Base-by-base conservation (phyloP, 1,139 yeast species). In the Lodderomyces margitis region DNA sequence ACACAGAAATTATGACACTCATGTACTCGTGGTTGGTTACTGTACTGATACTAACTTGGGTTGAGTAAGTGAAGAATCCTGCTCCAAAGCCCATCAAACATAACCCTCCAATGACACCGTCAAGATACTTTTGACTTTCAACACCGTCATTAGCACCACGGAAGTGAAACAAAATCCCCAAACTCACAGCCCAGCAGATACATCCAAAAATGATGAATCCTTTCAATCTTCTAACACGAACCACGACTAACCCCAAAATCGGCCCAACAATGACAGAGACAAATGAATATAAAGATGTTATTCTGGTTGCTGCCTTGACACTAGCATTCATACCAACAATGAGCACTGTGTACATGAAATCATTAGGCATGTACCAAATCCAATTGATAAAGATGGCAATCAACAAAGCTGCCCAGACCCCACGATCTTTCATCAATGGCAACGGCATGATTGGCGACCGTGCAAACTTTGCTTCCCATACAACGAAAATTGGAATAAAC, bases 1-100 rank as follows among this genome's bases (percentile, higher is more conserved):
- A 74, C 41, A 81, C 58, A 1, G 86, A 76, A 34, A 81, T 70
- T 27, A 80, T 76, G 36, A 76, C 67, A n/a, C 85, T 83, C 80
- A 81, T 76, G 58, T 78, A 67, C 55, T 80, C 83, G 57, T 80
- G 86, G 44, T 75, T 73, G 21, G 83, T 78, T 43, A 75, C 74
- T 1, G 87, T 62, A 53, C 81, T 82, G 47, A 83, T 74, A 12
- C 87, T 77, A 4, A 80, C 83, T 53, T 78, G 85, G 14, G 81
- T 73, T 23, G 87, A 77, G 56, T 81, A 82, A 16, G 87, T 78
- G 65, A 81, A 81, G 59, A 83, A 71, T 8, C 87, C 85, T 38
- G 87, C 84, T 52, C 88, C 87, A 41, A 84, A 67, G 59, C 91
- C 92, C 65, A 83, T 68, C 27, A 83, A 56, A 53, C 82, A 77